Base-by-base conservation (phyloP, 2,329 filamentous ascomycete genomes). In the Plenodomus lindquistii region DNA sequence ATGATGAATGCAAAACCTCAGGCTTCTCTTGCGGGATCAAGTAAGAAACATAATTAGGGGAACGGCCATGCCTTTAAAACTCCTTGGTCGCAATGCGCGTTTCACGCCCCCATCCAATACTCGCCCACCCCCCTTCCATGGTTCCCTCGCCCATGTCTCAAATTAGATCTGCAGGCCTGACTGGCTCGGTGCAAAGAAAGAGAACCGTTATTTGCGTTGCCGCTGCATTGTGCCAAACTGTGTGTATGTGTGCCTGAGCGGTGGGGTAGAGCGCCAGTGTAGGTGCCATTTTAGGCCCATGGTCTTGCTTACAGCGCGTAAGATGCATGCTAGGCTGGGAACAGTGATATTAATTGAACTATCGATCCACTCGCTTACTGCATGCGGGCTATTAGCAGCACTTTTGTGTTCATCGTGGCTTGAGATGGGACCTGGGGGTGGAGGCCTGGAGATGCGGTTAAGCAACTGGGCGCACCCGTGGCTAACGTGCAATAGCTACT, bases 1-100 rank as follows among this genome's bases (percentile, higher is more conserved):
- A 31, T 11, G 27, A 7, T 45, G 49, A 59, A 57, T 56, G 61
- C 10, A 11, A 13, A 54, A 52, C 39, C 48, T 45, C 40, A 50
- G 44, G 43, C 36, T 53, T 49, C 15, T 31, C 15, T 4, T 31
- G 10, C 4, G 27, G 50, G 50, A 46, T 48, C 37, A 48, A 45
- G 47, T 58, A 40, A 44, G 50, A 51, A 56, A 59, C 45, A 42
- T 29, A n/a, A 52, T 47, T 55, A 54, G 50, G 57, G 60, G 57
- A 46, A 48, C 29, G n/a, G 47, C 55, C 54, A 51, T 60, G 60
- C 62, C 52, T 68, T 72, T 70, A 68, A 70, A 70, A 69, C 62
- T 56, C 52, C 45, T 55, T 62, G 56, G 59, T 66, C 52, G 56
- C 61, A 48, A 54, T 64, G 52, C 46, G 39, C 39, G 66, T 69